Percentiles rank a stretch among this genome's conserved stretches.
Evolutionary conservation across 441 rosid species (phyloP).

Genomic region (Erodium trifolium): DNA sequence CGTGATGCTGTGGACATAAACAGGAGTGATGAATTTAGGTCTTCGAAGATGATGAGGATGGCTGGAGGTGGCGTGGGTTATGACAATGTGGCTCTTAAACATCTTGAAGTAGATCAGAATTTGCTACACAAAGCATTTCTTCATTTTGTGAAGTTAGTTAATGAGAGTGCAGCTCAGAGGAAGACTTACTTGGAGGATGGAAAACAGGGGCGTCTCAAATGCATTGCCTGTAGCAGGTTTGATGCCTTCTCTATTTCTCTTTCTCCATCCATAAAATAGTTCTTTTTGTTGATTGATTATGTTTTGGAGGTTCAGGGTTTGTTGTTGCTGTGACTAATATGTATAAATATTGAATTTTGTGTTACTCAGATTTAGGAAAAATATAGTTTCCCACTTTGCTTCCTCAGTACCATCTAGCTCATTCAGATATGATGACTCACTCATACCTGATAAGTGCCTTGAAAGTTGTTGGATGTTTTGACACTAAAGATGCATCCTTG

Average conservation of each 20-base stretch:
- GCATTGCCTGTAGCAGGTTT: slow-evolving; percentile 85
- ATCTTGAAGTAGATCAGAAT: slow-evolving; percentile 49
- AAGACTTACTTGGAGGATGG: slow-evolving; percentile 74
- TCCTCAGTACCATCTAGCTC: too few relatives aligned
- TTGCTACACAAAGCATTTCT: slow-evolving; percentile 62
- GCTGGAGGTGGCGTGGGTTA: slow-evolving; percentile 14
- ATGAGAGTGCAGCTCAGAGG: slow-evolving; percentile 52
- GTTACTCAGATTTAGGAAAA: too few relatives aligned
- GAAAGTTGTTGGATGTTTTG: too few relatives aligned
- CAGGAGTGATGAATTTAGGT: slow-evolving; percentile 31
- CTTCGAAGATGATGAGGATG: slow-evolving; percentile 46
- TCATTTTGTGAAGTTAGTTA: slow-evolving; percentile 50
- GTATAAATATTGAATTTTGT: too few relatives aligned
- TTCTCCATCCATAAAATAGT: too few relatives aligned
- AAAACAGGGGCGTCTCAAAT: slow-evolving; percentile 62
- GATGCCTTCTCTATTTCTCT: slow-evolving; percentile 12
- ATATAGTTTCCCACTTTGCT: too few relatives aligned
- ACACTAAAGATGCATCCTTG: too few relatives aligned
- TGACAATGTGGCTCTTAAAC: slow-evolving; percentile 14
- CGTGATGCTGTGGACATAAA: slow-evolving; percentile 22
- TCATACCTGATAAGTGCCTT: too few relatives aligned
- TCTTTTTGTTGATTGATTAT: background rate
- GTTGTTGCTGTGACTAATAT: too few relatives aligned
- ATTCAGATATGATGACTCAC: too few relatives aligned
- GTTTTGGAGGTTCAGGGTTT: too few relatives aligned